Evolutionary conservation across 257 asterid genomes (phyloP).

Genomic region (Plantago major): DNA sequence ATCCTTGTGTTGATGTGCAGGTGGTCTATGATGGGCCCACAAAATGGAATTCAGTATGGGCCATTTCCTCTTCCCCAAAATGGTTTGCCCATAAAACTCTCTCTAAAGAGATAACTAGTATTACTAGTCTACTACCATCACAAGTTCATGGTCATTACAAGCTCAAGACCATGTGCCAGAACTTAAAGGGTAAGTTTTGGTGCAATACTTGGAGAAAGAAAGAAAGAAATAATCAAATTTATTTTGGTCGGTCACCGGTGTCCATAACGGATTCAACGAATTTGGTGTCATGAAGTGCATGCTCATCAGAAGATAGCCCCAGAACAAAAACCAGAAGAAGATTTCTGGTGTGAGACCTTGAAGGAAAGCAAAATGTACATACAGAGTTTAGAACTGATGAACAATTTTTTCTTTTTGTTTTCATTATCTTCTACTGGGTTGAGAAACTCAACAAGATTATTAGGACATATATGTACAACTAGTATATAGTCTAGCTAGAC

Average conservation of each 20-base stretch:
- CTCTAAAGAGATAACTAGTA: slow-evolving; percentile 31
- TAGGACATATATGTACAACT: slow-evolving; percentile 9
- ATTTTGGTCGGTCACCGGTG: no score
- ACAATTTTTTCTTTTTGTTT: no score
- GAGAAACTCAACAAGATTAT: no score
- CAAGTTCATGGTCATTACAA: neutral
- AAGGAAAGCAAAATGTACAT: slow-evolving; percentile 31
- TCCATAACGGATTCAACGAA: neutral
- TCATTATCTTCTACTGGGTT: no score
- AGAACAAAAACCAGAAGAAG: slow-evolving; percentile 27
- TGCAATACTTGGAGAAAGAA: neutral
- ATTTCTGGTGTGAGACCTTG: slow-evolving; percentile 26
- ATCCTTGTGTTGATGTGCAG: slow-evolving; percentile 37
- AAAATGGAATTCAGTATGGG: slow-evolving; percentile 88
- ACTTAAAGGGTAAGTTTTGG: neutral
- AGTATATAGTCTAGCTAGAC: slow-evolving; percentile 24
- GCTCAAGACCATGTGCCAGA: slow-evolving; percentile 6
- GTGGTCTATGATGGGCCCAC: slow-evolving; percentile 87
- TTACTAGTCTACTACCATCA: no score
- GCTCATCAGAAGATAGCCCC: neutral
- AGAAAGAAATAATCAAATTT: neutral
- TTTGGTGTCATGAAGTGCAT: neutral
- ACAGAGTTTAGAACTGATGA: slow-evolving; percentile 15
- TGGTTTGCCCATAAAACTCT: slow-evolving; percentile 81
- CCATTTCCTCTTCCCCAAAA: slow-evolving; percentile 97